Evolutionary conservation across 768 basidiomycete species (phyloP).

Genomic region (Strobilomyces confusus): DNA sequence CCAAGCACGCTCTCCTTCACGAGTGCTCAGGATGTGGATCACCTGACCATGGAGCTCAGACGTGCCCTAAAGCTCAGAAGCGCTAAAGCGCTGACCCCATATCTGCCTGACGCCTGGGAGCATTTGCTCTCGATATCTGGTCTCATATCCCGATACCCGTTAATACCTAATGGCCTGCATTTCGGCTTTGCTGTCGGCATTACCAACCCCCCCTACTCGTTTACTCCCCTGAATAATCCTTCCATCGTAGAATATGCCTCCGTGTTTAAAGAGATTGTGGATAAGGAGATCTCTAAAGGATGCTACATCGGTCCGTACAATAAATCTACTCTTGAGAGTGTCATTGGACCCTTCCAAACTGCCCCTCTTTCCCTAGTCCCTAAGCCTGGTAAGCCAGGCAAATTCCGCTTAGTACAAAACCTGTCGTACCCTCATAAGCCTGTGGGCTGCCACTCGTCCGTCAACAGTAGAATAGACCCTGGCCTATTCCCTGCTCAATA

Average conservation of each 20-base stretch:
- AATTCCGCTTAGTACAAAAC: neutral
- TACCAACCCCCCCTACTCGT: neutral
- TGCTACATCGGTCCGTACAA: neutral
- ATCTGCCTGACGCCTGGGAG: neutral
- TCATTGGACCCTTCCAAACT: neutral
- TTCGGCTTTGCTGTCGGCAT: neutral
- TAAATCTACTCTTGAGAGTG: fast-evolving
- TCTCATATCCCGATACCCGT: neutral
- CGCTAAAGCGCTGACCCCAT: neutral
- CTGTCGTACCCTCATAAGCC: neutral
- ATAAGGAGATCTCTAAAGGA: neutral
- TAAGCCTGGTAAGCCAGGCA: neutral
- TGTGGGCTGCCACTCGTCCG: neutral
- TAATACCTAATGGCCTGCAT: neutral
- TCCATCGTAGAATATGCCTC: neutral
- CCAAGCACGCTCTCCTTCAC: neutral
- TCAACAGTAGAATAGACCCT: neutral
- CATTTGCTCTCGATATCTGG: neutral
- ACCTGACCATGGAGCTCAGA: neutral
- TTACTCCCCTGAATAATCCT: neutral
- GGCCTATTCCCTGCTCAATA: neutral
- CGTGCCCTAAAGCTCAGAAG: neutral
- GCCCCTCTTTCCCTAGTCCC: neutral
- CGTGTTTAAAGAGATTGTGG: neutral
- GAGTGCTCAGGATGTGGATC: neutral